Evolutionary conservation across 2,329 filamentous ascomycete species (phyloP), one percentile per base, ranked within the genome.

Genomic region (Ophioceras dolichostomum): DNA sequence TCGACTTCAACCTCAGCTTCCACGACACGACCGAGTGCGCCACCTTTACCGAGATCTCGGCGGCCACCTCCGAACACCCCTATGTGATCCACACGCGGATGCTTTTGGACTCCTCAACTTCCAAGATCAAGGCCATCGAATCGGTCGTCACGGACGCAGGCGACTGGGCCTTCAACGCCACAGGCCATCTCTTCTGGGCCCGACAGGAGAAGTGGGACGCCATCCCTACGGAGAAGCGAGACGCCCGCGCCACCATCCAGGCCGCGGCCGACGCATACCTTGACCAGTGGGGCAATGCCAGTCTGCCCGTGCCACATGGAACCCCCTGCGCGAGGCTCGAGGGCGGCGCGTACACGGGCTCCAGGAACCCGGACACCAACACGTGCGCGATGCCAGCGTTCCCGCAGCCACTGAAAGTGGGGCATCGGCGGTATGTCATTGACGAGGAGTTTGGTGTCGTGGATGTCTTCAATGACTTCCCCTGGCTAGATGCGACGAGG

Each of bases 141-240:
- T 53, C 52, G 4, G 46, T 54, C 18, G 48, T 55, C 2, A 52
- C 50, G 4, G 52, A 55, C 35, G 37, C 41, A 5, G 51, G 51
- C 6, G 52, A 55, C 37, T 55, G 51, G 51, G 43, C 46, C 20
- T 54, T 54, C 41, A 51, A 55, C 31, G 50, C 51, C 4, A 50
- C 49, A 5, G 50, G 49, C 4, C 47, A 47, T 21, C 36, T 47
- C 4, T 45, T 49, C 34, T 55, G 48, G 49, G 40, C 49, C 33
- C 46, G 45, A 16, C 48, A 47, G 20, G 52, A 55, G 41, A 49
- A 44, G 22, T 54, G 51, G 52, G 49, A 53, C 31, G 45, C 46
- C 12, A 54, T 55, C 32, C 50, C 51, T 2, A 47, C 43, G 21
- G 50, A 43, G 3, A 41, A 45, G 41, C 45, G 46, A 12, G 50